Percentiles rank a stretch among this genome's conserved stretches.
phyloP scores from a whole-genome alignment of 192 early-diverging fungal species.

The Podila clonocystis region DNA sequence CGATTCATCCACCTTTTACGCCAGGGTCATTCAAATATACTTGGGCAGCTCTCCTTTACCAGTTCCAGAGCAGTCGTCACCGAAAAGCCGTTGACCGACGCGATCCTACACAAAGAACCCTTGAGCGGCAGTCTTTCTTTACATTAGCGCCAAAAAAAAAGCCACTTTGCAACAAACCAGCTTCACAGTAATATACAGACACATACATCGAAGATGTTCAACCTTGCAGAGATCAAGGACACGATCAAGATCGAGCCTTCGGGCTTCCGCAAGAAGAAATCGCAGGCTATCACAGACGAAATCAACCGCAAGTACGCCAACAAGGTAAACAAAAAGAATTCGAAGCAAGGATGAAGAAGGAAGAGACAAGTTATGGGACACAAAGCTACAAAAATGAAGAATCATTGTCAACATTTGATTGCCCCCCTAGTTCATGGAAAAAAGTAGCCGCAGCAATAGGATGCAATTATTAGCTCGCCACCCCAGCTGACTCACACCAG shows the following conservation, averaged over 20 bases:
- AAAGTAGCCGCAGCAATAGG: not conserved
- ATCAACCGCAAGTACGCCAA: constrained; percentile 95
- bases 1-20: not conserved
- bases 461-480: no score
- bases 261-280: constrained; percentile 80
- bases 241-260: constrained; percentile 85
- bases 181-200: not conserved
- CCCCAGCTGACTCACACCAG: not conserved
- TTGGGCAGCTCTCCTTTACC: not conserved
- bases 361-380: no score
- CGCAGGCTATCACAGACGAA: constrained; percentile 85
- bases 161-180: not conserved
- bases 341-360: no score
- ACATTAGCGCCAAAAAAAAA: not conserved
- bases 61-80: no score
- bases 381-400: no score
- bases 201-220: constrained; percentile 74
- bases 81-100: no score
- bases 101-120: no score
- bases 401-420: no score
- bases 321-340: constrained; percentile 64
- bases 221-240: constrained; percentile 84
- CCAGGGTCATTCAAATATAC: not conserved
- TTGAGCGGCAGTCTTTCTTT: not conserved
- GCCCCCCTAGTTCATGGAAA: not conserved